Base-by-base conservation (phyloP, 805 yeast genomes). In the Teunomyces atbi region DNA sequence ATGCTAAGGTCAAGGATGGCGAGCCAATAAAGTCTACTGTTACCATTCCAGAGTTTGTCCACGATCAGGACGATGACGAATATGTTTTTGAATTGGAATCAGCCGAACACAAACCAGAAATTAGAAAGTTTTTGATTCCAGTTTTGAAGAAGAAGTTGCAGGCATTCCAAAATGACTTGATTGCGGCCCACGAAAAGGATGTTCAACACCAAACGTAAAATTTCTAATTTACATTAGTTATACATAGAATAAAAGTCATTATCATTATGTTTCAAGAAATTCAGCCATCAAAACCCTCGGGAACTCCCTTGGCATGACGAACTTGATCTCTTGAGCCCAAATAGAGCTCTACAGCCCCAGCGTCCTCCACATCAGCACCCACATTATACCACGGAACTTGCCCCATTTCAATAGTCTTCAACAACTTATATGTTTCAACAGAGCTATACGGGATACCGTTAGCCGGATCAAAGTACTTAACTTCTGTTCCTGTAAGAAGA, bases 401-500 rank as follows among this genome's bases (percentile, higher is more conserved):
- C 1, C 83, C 82, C 46, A 62, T 69, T 49, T 73, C 76, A 15
- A 79, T 73, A 13, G 65, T 59, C 52, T 75, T 73, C 48, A 88
- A 72, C 21, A 85, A 73, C 54, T 79, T 82, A 61, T 83, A 89
- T n/a, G 92, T 84, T 40, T 86, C 91, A 50, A 89, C 86, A 52
- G 84, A 84, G 42, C 84, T 77, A 65, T 94, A 94, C 1, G 96
- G 95, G 44, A 94, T 79, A 30, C 96, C 96, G 23, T 86, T 82
- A 30, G 80, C 76, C 0, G 98, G 98, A 69, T 92, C 98, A 52
- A 86, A 83, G 64, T 89, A 92, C 58, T 81, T 78, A 13, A 94
- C 96, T 40, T 82, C 83, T 42, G 77, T 77, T 2, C 96, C 96
- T 2, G 89, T 82, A 37, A 91, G 82, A 20, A 84, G 70, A 74